phyloP scores from a whole-genome alignment of 2,329 filamentous ascomycete species.

The Ophiosphaerella herpotricha region DNA sequence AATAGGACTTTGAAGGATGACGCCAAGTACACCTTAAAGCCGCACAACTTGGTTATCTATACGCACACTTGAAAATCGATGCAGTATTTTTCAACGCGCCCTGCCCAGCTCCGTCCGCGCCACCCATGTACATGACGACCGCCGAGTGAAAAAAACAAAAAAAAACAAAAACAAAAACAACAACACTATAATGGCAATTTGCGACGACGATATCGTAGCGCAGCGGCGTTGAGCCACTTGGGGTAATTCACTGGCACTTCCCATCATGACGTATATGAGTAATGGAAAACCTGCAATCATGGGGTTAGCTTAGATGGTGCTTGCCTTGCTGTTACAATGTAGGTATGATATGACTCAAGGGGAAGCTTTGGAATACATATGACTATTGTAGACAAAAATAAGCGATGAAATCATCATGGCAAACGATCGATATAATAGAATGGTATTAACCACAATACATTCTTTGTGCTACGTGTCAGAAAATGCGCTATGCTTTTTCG shows the following conservation, averaged over 20 bases:
- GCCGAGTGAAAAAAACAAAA: too few relatives aligned
- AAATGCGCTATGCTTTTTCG: conserved; percentile 1
- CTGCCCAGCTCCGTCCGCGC: too few relatives aligned
- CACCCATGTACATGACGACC: too few relatives aligned
- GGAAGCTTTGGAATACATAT: neutral
- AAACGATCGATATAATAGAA: neutral
- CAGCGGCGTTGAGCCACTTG: neutral
- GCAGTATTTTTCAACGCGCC: too few relatives aligned
- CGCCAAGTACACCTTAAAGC: too few relatives aligned
- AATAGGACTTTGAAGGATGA: too few relatives aligned
- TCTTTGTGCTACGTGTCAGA: neutral
- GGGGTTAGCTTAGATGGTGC: neutral
- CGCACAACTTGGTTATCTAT: too few relatives aligned
- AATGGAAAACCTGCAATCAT: neutral
- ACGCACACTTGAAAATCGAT: too few relatives aligned
- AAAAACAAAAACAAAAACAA: too few relatives aligned
- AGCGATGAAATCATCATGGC: neutral
- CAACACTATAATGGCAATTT: too few relatives aligned
- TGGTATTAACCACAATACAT: neutral
- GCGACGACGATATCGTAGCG: too few relatives aligned
- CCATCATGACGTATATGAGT: neutral
- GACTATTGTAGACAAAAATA: too few relatives aligned
- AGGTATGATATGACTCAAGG: neutral
- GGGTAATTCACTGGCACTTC: neutral
- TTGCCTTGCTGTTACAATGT: neutral